These are phyloP conservation scores for Aspergillus eucalypticola DNA, from an alignment of 2,329 filamentous ascomycete genomes.

Conservation along the genomic window DNA sequence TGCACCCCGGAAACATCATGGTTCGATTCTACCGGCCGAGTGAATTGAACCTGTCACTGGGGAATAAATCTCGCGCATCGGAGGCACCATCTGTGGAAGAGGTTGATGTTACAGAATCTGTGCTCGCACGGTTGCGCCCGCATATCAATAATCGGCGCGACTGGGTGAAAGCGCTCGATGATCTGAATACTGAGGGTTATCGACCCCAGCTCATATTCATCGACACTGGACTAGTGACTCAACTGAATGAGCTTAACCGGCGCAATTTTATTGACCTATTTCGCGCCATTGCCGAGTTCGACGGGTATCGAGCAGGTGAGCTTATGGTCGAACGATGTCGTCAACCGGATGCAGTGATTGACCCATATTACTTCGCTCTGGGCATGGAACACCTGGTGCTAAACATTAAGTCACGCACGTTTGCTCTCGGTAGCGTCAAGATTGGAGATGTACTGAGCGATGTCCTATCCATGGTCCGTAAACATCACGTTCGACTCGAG, in stretches of 20 bases:
- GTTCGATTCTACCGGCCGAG: constrained; percentile 92
- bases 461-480: constrained; percentile 86
- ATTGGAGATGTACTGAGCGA: constrained; percentile 93
- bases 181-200: constrained; percentile 84
- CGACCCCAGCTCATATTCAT: constrained; percentile 95
- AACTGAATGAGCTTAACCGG: constrained; percentile 83
- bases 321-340: constrained; percentile 96
- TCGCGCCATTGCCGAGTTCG: constrained; percentile 92
- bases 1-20: constrained; percentile 99
- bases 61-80: constrained; percentile 43
- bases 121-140: constrained; percentile 76
- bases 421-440: constrained; percentile 90
- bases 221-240: constrained; percentile 91
- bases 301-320: constrained; percentile 91
- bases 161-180: constrained; percentile 72
- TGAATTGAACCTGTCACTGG: constrained; percentile 65
- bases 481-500: constrained; percentile 89
- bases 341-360: constrained; percentile 85
- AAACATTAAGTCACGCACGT: constrained; percentile 83
- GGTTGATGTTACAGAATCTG: constrained; percentile 81
- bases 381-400: constrained; percentile 97
- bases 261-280: constrained; percentile 93
- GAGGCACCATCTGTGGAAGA: constrained; percentile 52
- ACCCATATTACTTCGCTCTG: constrained; percentile 86
- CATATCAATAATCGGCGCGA: constrained; percentile 65